phyloP scores from a whole-genome alignment of 192 early-diverging fungal species.

The Pilaira anomala region DNA sequence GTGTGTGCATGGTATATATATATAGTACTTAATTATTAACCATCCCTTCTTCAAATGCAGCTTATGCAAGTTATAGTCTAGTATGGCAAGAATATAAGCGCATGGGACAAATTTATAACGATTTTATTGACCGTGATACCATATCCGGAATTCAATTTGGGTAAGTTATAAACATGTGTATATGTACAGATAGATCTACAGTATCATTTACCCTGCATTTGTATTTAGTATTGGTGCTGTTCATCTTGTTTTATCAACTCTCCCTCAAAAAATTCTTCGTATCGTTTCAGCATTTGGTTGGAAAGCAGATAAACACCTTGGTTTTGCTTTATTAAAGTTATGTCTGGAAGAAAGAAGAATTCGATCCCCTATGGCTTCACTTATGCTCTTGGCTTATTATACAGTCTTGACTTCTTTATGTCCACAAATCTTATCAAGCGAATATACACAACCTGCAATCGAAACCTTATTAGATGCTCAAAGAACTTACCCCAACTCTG shows the following conservation, averaged over 20 bases:
- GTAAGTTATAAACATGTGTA: conserved; percentile 17
- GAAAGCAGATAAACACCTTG: conserved; percentile 49
- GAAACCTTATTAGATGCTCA: conserved; percentile 43
- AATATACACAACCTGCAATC: conserved; percentile 22
- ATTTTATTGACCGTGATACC: conserved; percentile 35
- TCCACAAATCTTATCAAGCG: conserved; percentile 27
- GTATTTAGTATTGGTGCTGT: conserved; percentile 33
- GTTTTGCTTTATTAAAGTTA: conserved; percentile 46
- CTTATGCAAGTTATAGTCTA: conserved; percentile 36
- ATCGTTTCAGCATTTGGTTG: conserved; percentile 54
- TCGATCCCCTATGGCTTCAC: conserved; percentile 49
- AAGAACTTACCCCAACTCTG: conserved; percentile 42
- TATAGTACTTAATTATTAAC: not conserved
- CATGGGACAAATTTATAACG: conserved; percentile 35
- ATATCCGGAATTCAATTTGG: conserved; percentile 41
- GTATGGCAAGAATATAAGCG: conserved; percentile 43
- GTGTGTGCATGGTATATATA: not conserved
- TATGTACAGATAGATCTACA: too few species aligned
- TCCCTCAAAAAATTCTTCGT: conserved; percentile 47
- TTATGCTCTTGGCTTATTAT: conserved; percentile 40
- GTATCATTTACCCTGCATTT: not conserved
- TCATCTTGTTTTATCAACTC: conserved; percentile 44
- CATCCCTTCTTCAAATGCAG: too few species aligned
- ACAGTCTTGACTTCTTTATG: conserved; percentile 25
- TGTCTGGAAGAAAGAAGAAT: conserved; percentile 45